Evolutionary conservation across 768 basidiomycete species (phyloP).

Genomic region (Kondoa malvinella): DNA sequence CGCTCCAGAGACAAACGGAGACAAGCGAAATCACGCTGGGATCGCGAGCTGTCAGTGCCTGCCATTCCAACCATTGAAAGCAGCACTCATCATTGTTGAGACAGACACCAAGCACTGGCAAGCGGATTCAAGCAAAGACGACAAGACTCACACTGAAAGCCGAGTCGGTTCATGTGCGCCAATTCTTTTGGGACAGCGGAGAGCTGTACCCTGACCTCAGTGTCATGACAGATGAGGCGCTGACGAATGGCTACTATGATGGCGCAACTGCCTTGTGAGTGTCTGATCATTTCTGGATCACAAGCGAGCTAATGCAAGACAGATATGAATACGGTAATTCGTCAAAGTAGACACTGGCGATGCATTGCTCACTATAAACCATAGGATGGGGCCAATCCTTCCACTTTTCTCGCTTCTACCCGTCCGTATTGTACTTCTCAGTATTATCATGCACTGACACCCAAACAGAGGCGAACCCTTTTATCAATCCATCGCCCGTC

Average conservation of each 20-base stretch:
- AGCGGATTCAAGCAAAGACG: constrained; percentile 57
- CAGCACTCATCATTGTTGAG: neutral
- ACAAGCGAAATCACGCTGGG: neutral
- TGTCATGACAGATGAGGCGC: neutral
- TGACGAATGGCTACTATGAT: constrained; percentile 52
- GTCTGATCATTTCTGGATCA: neutral
- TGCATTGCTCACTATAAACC: too few species aligned
- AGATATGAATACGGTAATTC: constrained; percentile 2
- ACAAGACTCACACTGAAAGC: constrained; percentile 46
- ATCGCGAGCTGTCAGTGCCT: neutral
- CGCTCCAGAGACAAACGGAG: neutral
- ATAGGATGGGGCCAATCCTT: constrained; percentile 52
- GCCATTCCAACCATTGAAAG: neutral
- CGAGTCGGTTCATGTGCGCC: constrained; percentile 71
- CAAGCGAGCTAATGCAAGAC: neutral
- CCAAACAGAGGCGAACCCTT: constrained; percentile 38
- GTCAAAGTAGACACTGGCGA: too few species aligned
- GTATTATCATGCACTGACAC: neutral
- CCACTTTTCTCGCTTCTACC: constrained; percentile 54
- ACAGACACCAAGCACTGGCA: constrained; percentile 73
- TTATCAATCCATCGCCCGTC: constrained; percentile 47
- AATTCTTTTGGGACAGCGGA: too few species aligned
- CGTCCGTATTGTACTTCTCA: constrained; percentile 27
- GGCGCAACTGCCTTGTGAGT: constrained; percentile 40
- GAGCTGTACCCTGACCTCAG: too few species aligned